These are phyloP conservation scores for Artemisia tridentata DNA, from an alignment of 129 eudicot species.

Conservation along the genomic window DNA sequence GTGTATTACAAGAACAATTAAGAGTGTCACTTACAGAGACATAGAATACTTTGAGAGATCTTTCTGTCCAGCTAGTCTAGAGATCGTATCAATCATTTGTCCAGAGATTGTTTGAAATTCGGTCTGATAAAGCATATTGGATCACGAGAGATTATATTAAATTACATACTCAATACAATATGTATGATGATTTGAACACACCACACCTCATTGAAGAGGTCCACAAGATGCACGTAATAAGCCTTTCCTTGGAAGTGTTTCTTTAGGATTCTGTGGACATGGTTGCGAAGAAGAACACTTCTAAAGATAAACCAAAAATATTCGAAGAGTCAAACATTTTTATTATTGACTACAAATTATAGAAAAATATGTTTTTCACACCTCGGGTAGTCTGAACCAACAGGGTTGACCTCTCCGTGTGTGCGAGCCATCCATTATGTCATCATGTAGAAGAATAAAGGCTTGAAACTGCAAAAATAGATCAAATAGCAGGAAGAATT, in stretches of 20 bases:
- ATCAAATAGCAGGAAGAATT: too few relatives aligned
- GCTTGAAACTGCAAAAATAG: not conserved
- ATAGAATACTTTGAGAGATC: too few relatives aligned
- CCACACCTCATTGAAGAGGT: conserved; percentile 77
- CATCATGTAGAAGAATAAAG: not conserved
- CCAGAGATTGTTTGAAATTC: too few relatives aligned
- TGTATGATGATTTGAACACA: too few relatives aligned
- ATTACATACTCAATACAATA: too few relatives aligned
- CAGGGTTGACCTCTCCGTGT: not conserved
- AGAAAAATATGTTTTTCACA: not conserved
- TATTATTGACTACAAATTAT: too few relatives aligned
- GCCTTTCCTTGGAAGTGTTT: conserved; percentile 46
- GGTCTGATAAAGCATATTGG: too few relatives aligned
- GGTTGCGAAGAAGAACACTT: conserved; percentile 67
- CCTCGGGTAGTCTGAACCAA: not conserved
- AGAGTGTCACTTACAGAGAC: too few relatives aligned
- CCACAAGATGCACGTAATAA: conserved; percentile 39
- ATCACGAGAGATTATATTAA: too few relatives aligned
- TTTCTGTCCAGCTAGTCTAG: too few relatives aligned
- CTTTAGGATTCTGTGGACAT: conserved; percentile 57
- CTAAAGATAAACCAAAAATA: not conserved
- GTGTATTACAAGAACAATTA: too few relatives aligned
- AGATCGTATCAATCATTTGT: too few relatives aligned
- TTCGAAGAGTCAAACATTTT: not conserved
- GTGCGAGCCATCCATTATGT: not conserved